Evolutionary conservation across 306 rosid species (phyloP).

Genomic region (Quercus wislizeni): DNA sequence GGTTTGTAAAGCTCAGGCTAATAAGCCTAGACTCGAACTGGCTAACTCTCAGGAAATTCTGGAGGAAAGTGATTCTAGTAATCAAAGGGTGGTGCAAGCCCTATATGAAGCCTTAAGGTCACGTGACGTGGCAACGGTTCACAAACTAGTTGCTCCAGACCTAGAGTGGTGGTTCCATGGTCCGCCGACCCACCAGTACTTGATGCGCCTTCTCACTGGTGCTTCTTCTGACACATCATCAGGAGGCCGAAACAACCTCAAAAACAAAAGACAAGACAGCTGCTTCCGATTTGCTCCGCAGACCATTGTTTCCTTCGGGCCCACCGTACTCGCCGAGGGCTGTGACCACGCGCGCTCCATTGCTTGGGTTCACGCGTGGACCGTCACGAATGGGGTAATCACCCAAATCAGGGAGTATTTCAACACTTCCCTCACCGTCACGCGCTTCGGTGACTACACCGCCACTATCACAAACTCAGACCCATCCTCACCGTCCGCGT

Average conservation of each 20-base stretch:
- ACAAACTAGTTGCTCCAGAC: slow-evolving; percentile 59
- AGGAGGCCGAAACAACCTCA: no score
- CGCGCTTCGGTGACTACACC: slow-evolving; percentile 36
- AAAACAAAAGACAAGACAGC: no score
- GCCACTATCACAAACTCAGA: neutral
- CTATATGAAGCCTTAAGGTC: slow-evolving; percentile 84
- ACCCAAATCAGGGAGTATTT: slow-evolving; percentile 86
- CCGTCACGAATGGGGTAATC: slow-evolving; percentile 79
- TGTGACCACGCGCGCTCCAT: slow-evolving; percentile 52
- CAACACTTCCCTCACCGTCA: slow-evolving; percentile 91
- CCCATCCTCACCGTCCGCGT: neutral
- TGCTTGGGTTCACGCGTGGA: slow-evolving; percentile 91
- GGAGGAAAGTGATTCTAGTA: slow-evolving; percentile 57
- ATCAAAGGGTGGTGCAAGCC: slow-evolving; percentile 59
- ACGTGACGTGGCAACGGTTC: slow-evolving; percentile 65
- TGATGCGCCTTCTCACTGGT: slow-evolving; percentile 85
- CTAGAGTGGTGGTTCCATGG: slow-evolving; percentile 99
- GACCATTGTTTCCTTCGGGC: slow-evolving; percentile 55
- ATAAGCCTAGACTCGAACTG: slow-evolving; percentile 52
- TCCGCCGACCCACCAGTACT: slow-evolving; percentile 82
- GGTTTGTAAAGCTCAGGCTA: neutral
- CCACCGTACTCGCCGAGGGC: slow-evolving; percentile 80
- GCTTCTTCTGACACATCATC: slow-evolving; percentile 21
- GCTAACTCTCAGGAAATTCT: slow-evolving; percentile 66
- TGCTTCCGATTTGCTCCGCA: slow-evolving; percentile 55